Evolutionary conservation across 495 filamentous ascomycete genomes (phyloP).

Genomic region (Tuber aestivum): DNA sequence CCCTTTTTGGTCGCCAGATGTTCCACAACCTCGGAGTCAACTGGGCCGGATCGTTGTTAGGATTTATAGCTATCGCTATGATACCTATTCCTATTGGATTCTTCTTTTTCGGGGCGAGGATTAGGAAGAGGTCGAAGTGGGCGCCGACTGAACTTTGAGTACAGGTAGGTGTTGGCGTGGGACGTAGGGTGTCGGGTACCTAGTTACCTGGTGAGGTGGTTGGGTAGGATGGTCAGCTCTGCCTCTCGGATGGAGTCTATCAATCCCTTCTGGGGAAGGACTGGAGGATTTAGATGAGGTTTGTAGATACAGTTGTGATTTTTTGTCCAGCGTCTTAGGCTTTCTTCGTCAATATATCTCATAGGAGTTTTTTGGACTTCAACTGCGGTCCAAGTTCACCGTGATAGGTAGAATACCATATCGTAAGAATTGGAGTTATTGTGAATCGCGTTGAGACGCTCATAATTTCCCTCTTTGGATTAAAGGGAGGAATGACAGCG

Average conservation of each 20-base stretch:
- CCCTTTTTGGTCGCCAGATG: slow-evolving; percentile 77
- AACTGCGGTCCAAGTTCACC: not conserved
- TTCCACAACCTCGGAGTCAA: slow-evolving; percentile 66
- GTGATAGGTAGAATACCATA: too few relatives aligned
- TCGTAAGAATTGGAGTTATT: too few relatives aligned
- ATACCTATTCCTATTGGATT: slow-evolving; percentile 72
- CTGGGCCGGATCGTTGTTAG: slow-evolving; percentile 71
- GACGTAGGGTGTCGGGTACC: not conserved
- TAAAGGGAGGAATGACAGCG: too few relatives aligned
- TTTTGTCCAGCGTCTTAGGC: not conserved
- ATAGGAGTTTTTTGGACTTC: not conserved
- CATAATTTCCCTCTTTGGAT: too few relatives aligned
- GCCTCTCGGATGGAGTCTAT: not conserved
- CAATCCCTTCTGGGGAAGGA: not conserved
- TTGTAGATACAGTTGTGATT: not conserved
- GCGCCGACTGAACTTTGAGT: slow-evolving; percentile 51
- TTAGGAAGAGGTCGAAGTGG: slow-evolving; percentile 61
- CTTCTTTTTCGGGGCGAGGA: slow-evolving; percentile 56
- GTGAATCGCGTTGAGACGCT: too few relatives aligned
- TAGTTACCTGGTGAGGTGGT: not conserved
- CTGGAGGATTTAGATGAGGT: not conserved
- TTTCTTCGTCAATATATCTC: not conserved
- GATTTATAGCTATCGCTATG: slow-evolving; percentile 60
- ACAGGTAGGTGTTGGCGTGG: not conserved
- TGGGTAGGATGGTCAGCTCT: not conserved